Evolutionary conservation across 768 basidiomycete genomes (phyloP).

Genomic region (Suillus clintonianus): DNA sequence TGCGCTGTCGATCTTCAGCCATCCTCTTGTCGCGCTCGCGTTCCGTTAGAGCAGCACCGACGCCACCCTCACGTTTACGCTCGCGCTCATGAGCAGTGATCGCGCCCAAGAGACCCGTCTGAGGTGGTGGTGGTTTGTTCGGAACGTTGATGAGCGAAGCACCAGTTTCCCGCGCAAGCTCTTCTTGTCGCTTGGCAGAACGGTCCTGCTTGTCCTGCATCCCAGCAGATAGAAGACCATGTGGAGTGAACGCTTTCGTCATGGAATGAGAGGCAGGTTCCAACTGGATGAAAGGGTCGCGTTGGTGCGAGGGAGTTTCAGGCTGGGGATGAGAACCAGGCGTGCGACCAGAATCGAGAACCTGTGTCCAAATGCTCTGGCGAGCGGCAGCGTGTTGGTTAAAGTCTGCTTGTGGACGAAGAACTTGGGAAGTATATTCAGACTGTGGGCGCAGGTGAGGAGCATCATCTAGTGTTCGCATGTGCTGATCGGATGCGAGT

Average conservation of each 20-base stretch:
- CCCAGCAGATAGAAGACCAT: constrained; percentile 92
- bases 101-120: constrained; percentile 93
- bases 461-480: constrained; percentile 61
- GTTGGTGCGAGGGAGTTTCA: constrained; percentile 35
- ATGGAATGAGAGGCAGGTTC: constrained; percentile 70
- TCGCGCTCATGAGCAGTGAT: constrained; percentile 96
- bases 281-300: constrained; percentile 73
- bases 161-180: constrained; percentile 88
- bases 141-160: constrained; percentile 95
- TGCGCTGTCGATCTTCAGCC: constrained; percentile 90
- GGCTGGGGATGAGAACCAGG: constrained; percentile 40
- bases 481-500: constrained; percentile 53
- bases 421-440: constrained; percentile 51
- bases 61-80: constrained; percentile 90
- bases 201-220: constrained; percentile 95
- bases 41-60: constrained; percentile 93
- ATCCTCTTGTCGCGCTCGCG: constrained; percentile 90
- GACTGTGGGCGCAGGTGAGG: constrained; percentile 56
- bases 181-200: constrained; percentile 94
- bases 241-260: constrained; percentile 94
- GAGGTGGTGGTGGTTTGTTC: constrained; percentile 90
- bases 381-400: constrained; percentile 56
- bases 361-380: constrained; percentile 86
- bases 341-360: constrained; percentile 69
- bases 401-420: constrained; percentile 57